These are phyloP conservation scores for Pseudogymnoascus sp. DNA, from an alignment of 2,329 filamentous ascomycete genomes.

Conservation along the genomic window DNA sequence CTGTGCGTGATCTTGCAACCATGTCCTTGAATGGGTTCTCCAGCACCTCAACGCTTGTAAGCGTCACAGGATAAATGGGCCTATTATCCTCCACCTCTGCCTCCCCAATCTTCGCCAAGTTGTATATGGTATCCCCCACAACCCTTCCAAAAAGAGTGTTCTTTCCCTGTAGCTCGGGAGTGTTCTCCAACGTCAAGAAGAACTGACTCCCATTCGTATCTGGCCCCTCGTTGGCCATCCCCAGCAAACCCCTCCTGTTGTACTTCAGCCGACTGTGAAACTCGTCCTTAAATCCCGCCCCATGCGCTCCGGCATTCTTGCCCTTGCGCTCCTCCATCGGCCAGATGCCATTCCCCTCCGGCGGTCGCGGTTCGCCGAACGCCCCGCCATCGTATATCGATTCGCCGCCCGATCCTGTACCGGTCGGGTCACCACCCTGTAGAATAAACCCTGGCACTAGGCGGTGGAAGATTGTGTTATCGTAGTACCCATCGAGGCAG, in stretches of 20 bases:
- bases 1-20: slow-evolving; percentile 58
- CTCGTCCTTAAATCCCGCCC: slow-evolving; percentile 69
- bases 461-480: slow-evolving; percentile 87
- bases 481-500: slow-evolving; percentile 92
- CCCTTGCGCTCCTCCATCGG: slow-evolving; percentile 59
- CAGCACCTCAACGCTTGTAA: slow-evolving; percentile 66
- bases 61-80: slow-evolving; percentile 77
- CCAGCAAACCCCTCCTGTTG: slow-evolving; percentile 80
- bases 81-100: slow-evolving; percentile 75
- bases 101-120: slow-evolving; percentile 88
- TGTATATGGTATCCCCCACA: slow-evolving; percentile 92
- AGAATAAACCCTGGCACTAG: slow-evolving; percentile 86
- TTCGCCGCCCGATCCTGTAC: slow-evolving; percentile 84
- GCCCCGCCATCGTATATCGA: slow-evolving; percentile 84
- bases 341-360: slow-evolving; percentile 28
- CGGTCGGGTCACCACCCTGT: slow-evolving; percentile 90
- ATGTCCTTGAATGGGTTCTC: slow-evolving; percentile 79
- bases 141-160: slow-evolving; percentile 93
- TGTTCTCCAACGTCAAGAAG: slow-evolving; percentile 83
- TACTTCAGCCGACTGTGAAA: slow-evolving; percentile 89
- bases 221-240: slow-evolving; percentile 88
- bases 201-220: slow-evolving; percentile 92
- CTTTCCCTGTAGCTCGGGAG: slow-evolving; percentile 77
- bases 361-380: slow-evolving; percentile 39
- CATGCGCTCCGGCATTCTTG: slow-evolving; percentile 50